These are phyloP conservation scores for Cyclotella cryptica DNA, from an alignment of 108 stramenopile genomes.

Conservation along the genomic window DNA sequence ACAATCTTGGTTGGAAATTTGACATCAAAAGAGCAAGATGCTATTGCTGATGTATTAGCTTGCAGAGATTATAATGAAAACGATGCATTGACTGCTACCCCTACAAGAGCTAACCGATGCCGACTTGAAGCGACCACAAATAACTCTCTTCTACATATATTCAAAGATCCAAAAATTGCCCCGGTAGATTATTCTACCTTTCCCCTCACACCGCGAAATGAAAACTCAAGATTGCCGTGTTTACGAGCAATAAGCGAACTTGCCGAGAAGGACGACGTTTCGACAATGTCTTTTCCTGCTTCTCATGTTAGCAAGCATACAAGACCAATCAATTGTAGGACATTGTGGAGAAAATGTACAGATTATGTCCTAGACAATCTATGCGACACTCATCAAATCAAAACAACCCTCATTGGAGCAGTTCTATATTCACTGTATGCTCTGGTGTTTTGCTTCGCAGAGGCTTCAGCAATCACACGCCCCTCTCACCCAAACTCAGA, in stretches of 20 bases:
- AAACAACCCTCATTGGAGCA: slow-evolving; percentile 45
- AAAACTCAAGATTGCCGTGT: slow-evolving; percentile 6
- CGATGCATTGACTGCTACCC: background rate
- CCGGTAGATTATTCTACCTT: slow-evolving; percentile 16
- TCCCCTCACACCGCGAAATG: slow-evolving; percentile 1
- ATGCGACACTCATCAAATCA: slow-evolving; percentile 22
- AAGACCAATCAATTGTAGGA: background rate
- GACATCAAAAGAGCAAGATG: background rate
- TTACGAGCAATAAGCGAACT: slow-evolving; percentile 12
- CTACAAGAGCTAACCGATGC: background rate
- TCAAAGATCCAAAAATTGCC: background rate
- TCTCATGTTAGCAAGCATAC: too few relatives aligned
- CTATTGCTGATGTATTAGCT: background rate
- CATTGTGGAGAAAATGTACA: background rate
- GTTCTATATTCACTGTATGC: slow-evolving; percentile 58
- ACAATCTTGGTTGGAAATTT: background rate
- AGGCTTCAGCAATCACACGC: slow-evolving; percentile 69
- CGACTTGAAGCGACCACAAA: background rate
- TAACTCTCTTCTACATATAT: slow-evolving; percentile 4
- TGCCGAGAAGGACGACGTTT: background rate
- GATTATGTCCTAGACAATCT: background rate
- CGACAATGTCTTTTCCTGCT: background rate
- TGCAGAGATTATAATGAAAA: background rate
- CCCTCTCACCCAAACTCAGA: slow-evolving; percentile 38
- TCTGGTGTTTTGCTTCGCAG: slow-evolving; percentile 75